Evolutionary conservation across 2,329 filamentous ascomycete species (phyloP), one percentile per base, ranked within the genome.

Genomic region (Colletotrichum ledebouriae): DNA sequence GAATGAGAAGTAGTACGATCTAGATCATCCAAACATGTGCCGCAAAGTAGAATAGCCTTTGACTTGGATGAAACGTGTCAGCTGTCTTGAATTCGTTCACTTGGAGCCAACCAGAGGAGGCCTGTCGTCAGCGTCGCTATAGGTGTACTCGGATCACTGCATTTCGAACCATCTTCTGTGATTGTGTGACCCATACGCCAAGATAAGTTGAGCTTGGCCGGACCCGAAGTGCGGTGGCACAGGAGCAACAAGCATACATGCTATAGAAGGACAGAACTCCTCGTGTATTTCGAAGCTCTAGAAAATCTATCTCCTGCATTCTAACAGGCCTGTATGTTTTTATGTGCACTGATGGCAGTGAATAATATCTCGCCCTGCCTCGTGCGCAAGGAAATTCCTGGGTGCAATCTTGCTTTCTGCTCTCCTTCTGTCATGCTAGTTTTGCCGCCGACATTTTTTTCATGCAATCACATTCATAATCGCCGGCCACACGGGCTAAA

Each of bases 271-370:
- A 11, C 20, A 11, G 37, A 53, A 37, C 61, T 44, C 46, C 59
- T 15, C 37, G 41, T 33, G 37, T 69, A 52, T 50, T 50, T 37
- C 15, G 29, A 56, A 57, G 42, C 46, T 12, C 22, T 3, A 41
- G 41, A 22, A 42, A 55, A 22, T 22, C 49, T 56, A 66, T 58
- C 25, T 50, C 11, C 50, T 42, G 25, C 66, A 69, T 39, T 66
- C 66, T 66, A 66, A 66, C 17, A 57, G 42, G 44, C 42, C 66
- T 60, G 47, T 60, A 49, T 66, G 41, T 41, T 33, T 69, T 56
- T 69, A 69, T 69, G 42, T 60, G 66, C 66, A 69, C 37, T 57
- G 22, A 39, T 52, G 49, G 56, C 56, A 60, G 41, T 33, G 49
- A 49, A 15, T 39, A 15, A 15, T 39, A 15, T 46, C 58, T 41